Percentiles rank a stretch among this genome's conserved stretches.
Conservation (phyloP, 2,329 filamentous ascomycete species). For the Aspergillus glaucus region DNA sequence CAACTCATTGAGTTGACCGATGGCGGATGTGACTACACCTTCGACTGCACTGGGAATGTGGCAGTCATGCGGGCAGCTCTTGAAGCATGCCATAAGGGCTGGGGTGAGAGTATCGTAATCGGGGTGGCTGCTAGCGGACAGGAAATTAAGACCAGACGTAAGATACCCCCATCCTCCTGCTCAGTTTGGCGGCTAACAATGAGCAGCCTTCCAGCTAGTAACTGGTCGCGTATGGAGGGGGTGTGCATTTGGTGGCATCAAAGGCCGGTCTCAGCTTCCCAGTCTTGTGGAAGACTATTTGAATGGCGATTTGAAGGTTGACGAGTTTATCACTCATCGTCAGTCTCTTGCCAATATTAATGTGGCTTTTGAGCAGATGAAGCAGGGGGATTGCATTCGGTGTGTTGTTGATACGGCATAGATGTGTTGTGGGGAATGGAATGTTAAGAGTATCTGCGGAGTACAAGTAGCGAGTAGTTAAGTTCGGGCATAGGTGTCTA, state of each 20-base stretch:
- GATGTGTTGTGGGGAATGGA: no score
- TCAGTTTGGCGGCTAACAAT: not conserved
- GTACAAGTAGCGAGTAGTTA: no score
- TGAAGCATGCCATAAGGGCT: conserved; percentile 98
- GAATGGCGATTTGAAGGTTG: conserved; percentile 84
- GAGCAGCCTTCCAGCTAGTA: conserved; percentile 88
- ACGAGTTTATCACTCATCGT: conserved; percentile 98
- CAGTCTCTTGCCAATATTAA: conserved; percentile 80
- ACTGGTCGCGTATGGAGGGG: conserved; percentile 97
- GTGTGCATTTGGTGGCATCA: conserved; percentile 96
- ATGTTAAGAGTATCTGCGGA: no score
- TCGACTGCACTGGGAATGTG: conserved; percentile 97
- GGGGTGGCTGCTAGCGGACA: conserved; percentile 94
- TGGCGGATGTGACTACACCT: conserved; percentile 96
- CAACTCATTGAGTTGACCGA: conserved; percentile 96
- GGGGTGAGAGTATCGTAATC: conserved; percentile 97
- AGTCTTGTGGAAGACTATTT: conserved; percentile 85
- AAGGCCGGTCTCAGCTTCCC: conserved; percentile 87
- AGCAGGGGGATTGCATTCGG: conserved; percentile 91
- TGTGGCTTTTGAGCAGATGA: conserved; percentile 86
- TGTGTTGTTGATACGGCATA: conserved; percentile 68
- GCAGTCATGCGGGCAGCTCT: conserved; percentile 91
- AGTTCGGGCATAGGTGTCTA: no score
- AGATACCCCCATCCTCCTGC: conserved; percentile 36
- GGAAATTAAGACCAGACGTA: conserved; percentile 89